Base-by-base conservation (phyloP, 768 basidiomycete species). In the Russula griseocarnosa region DNA sequence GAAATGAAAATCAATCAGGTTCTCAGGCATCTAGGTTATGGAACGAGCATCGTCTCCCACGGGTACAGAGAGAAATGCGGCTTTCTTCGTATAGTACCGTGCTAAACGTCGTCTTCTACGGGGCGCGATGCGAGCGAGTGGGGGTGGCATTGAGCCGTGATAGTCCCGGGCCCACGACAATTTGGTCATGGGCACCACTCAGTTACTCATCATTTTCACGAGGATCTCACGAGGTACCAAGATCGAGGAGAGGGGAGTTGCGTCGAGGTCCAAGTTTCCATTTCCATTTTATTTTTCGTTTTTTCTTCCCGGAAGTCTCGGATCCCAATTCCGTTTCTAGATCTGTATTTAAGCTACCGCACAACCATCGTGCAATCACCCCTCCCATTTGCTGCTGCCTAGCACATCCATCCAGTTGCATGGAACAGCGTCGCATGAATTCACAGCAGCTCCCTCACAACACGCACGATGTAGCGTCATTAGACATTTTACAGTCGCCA, bases 121-220 rank as follows among this genome's bases (percentile, higher is more conserved):
- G n/a, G 57, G 57, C 50, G 8, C 32, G 49, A 8, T n/a, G 53
- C 30, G 30, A 9, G 53, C 34, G 52, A 9, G 53, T 24, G 52
- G 32, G 44, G 20, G 36, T 34, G 42, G 22, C 46, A 38, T 32
- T 22, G 54, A 32, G 44, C 24, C 14, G n/a, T 32, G 54, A 49
- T 32, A 24, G 62, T 46, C 42, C 30, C 47, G 26, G n/a, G n/a
- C n/a, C n/a, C 24, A 32, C 34, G 9, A 36, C 40, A 55, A 51
- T 57, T 56, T 56, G 59, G 55, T 65, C 55, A 60, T 56, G 54
- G 55, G 20, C 49, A 56, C 38, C 38, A 47, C 51, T 51, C 63
- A 61, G 58, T 65, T 61, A 61, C 55, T 61, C 64, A 65, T 65
- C 64, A 65, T 47, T 52, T 47, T 57, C 64, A 65, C 64, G 60